Conservation (phyloP, 2,329 filamentous ascomycete genomes). For the Colletotrichum endophyticum region DNA sequence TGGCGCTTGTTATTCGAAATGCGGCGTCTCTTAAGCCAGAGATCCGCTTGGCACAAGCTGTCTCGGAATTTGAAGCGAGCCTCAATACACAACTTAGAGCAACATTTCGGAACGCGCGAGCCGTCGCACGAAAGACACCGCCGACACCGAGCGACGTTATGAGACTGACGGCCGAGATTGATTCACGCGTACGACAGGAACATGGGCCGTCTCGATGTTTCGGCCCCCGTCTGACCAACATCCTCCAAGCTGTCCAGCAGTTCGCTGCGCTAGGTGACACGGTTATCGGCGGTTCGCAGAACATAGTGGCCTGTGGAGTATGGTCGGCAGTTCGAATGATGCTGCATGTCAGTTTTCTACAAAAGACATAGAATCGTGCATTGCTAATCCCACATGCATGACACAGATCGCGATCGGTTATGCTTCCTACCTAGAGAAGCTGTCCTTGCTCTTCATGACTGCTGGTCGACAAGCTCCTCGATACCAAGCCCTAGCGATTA, state of each 20-base stretch:
- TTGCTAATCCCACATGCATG: no score
- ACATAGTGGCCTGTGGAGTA: slow-evolving; percentile 46
- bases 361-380: no score
- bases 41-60: no score
- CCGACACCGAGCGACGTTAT: slow-evolving; percentile 35
- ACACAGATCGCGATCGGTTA: not conserved
- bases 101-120: no score
- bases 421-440: not conserved
- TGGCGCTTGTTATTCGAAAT: no score
- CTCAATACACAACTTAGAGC: no score
- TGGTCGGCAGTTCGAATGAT: slow-evolving; percentile 48
- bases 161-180: slow-evolving; percentile 42
- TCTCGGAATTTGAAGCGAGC: no score
- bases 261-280: slow-evolving; percentile 43
- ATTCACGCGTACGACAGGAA: slow-evolving; percentile 24
- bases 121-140: no score
- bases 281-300: slow-evolving; percentile 44
- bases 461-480: accelerated
- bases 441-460: not conserved
- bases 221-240: slow-evolving; percentile 43
- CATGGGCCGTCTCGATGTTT: slow-evolving; percentile 32
- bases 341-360: slow-evolving; percentile 24
- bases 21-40: no score
- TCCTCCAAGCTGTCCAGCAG: slow-evolving; percentile 44
- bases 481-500: not conserved